Evolutionary conservation across 2,329 filamentous ascomycete genomes (phyloP), one percentile per base, ranked within the genome.

Genomic region (Clathrospora elynae): DNA sequence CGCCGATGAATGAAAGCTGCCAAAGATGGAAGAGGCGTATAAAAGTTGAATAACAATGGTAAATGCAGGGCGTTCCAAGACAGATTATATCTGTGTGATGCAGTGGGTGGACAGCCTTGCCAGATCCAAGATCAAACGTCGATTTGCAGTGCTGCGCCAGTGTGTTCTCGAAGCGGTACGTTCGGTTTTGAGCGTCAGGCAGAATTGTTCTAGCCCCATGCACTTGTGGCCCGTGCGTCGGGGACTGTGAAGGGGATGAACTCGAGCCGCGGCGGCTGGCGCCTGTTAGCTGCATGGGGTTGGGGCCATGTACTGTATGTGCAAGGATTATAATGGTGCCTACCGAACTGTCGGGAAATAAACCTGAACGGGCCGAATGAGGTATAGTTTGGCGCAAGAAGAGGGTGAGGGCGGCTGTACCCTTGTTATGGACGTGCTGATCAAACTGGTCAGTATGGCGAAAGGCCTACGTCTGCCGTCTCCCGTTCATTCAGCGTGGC

Each of bases 121-220:
- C 30, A 59, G 47, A 46, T 53, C 39, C 49, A 44, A 50, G 49
- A 46, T 50, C 42, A 55, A 49, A 58, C 39, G 46, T 54, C 38
- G 46, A 49, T 59, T 54, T 59, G 47, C 54, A 54, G 57, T 55
- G 57, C 55, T 63, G 64, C 59, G 61, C 64, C 66, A 61, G 67
- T 66, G 64, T 60, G 53, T 49, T 58, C 53, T 60, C 45, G 40
- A 55, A 57, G 35, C 38, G n/a, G 49, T 48, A 47, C 42, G 49
- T 62, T 61, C 54, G 61, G 55, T 64, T 57, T 60, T 61, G 51
- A 55, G 48, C 52, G 59, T 63, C 54, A 70, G 67, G 67, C 67
- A 68, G 67, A 51, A 67, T 61, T 59, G 62, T 61, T 49, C 55
- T 53, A 61, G 49, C 52, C n/a, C n/a, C n/a, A n/a, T n/a, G n/a